A percentile compares a stretch with the other conserved stretches of the same genome.
These are phyloP conservation scores for Suhomyces coccinellae DNA, from an alignment of 1,139 yeast species.

Conservation along the genomic window DNA sequence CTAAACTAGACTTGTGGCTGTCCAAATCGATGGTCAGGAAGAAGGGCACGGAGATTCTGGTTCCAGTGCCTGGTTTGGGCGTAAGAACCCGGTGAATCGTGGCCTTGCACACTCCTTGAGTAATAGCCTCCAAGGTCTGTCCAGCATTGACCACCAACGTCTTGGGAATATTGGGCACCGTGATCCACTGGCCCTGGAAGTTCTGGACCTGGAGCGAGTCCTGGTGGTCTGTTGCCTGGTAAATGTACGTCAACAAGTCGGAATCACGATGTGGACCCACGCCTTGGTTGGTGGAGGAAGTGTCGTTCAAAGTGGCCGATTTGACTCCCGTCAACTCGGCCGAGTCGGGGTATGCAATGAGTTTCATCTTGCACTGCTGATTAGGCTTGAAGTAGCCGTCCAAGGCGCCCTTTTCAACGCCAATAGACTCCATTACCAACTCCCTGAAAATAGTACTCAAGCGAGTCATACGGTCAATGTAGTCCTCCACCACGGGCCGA, in stretches of 20 bases:
- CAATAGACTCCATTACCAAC: slow-evolving; percentile 57
- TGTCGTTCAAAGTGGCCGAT: slow-evolving; percentile 38
- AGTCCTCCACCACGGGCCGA: slow-evolving; percentile 42
- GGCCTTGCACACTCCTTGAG: slow-evolving; percentile 59
- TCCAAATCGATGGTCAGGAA: slow-evolving; percentile 56
- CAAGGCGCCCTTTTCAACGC: slow-evolving; percentile 45
- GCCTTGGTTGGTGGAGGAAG: slow-evolving; percentile 55
- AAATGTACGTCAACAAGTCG: slow-evolving; percentile 61
- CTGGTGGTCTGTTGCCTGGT: slow-evolving; percentile 52
- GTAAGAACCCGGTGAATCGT: slow-evolving; percentile 65
- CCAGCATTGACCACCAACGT: slow-evolving; percentile 56
- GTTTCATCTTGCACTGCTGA: slow-evolving; percentile 56
- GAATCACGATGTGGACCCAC: slow-evolving; percentile 74
- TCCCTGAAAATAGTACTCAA: slow-evolving; percentile 45
- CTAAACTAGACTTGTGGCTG: slow-evolving; percentile 35
- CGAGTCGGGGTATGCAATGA: slow-evolving; percentile 52
- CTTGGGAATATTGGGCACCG: slow-evolving; percentile 44
- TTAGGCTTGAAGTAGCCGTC: slow-evolving; percentile 50
- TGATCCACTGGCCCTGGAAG: slow-evolving; percentile 63
- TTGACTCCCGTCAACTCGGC: slow-evolving; percentile 28
- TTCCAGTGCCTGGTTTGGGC: slow-evolving; percentile 54
- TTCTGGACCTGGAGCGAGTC: slow-evolving; percentile 62
- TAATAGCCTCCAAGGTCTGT: slow-evolving; percentile 54
- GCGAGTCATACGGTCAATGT: slow-evolving; percentile 48
- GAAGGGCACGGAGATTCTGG: slow-evolving; percentile 54